A percentile compares a stretch with the other conserved stretches of the same genome.
Evolutionary conservation across 2,329 filamentous ascomycete species (phyloP).

Genomic region (Pezicula carpinea): DNA sequence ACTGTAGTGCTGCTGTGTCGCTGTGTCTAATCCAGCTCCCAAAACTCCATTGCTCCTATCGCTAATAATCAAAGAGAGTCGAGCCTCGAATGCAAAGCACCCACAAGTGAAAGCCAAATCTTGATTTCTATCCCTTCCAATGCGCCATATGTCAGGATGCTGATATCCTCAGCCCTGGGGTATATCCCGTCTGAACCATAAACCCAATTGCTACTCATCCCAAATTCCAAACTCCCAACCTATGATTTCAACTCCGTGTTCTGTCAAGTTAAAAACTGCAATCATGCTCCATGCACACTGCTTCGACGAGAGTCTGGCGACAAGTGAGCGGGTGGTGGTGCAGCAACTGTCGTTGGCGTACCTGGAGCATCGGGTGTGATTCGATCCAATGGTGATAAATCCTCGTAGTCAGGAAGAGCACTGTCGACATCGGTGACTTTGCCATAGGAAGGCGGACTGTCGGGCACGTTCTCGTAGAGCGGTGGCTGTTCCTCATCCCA

Average conservation of each 20-base stretch:
- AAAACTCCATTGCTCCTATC: too few species aligned
- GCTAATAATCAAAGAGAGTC: too few species aligned
- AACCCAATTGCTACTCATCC: background rate
- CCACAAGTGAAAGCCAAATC: too few species aligned
- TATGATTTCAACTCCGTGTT: background rate
- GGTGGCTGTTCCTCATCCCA: slow-evolving; percentile 97
- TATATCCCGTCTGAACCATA: background rate
- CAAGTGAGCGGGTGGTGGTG: background rate
- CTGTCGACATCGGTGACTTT: slow-evolving; percentile 15
- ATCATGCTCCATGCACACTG: background rate
- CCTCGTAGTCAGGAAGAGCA: slow-evolving; percentile 25
- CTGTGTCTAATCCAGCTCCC: too few species aligned
- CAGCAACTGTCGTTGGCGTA: background rate
- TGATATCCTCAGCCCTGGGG: background rate
- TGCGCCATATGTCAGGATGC: too few species aligned
- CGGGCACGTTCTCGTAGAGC: slow-evolving; percentile 88
- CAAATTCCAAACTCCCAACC: background rate
- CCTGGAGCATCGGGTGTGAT: background rate
- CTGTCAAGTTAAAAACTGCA: background rate
- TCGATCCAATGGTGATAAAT: slow-evolving; percentile 18
- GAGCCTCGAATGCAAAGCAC: too few species aligned
- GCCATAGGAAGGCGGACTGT: slow-evolving; percentile 70
- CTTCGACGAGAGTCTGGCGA: background rate
- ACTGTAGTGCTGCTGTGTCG: too few species aligned
- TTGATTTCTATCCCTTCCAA: too few species aligned